Evolutionary conservation across 805 yeast genomes (phyloP).

Genomic region (Candida ipomoeae): DNA sequence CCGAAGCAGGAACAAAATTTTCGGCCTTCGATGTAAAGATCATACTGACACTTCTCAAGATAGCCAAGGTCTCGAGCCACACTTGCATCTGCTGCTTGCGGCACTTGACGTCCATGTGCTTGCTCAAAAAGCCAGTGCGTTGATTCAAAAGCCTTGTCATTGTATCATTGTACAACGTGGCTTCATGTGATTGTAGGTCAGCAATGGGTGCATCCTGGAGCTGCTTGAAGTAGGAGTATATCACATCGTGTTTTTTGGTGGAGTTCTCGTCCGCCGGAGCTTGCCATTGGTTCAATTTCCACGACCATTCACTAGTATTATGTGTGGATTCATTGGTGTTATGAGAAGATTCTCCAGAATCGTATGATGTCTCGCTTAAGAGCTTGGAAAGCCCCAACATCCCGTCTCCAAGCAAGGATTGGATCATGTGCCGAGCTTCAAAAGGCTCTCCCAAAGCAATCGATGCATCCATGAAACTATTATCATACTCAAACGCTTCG

Average conservation of each 20-base stretch:
- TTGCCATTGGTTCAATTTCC: conserved; percentile 81
- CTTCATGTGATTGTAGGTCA: not conserved
- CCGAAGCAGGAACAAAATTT: conserved; percentile 8
- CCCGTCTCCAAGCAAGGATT: conserved; percentile 48
- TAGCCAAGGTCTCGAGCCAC: conserved; percentile 9
- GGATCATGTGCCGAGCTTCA: conserved; percentile 20
- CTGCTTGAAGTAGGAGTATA: conserved; percentile 51
- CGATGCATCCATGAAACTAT: conserved; percentile 53
- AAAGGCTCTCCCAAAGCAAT: conserved; percentile 11
- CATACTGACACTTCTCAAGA: conserved; percentile 4
- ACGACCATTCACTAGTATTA: conserved; percentile 49
- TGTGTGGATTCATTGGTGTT: conserved; percentile 21
- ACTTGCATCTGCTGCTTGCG: not conserved
- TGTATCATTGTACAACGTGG: not conserved
- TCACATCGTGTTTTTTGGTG: conserved; percentile 37
- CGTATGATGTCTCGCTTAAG: conserved; percentile 24
- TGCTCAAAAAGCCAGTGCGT: not conserved
- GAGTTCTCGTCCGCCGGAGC: conserved; percentile 45
- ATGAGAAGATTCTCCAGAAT: conserved; percentile 23
- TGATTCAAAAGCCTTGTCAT: not conserved
- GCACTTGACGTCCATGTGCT: not conserved
- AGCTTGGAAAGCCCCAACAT: conserved; percentile 53
- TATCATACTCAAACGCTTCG: conserved; percentile 48
- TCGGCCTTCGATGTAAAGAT: conserved; percentile 7
- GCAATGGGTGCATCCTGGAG: conserved; percentile 35